Evolutionary conservation across 768 basidiomycete genomes (phyloP).

Genomic region (Rhizopogon vinicolor): DNA sequence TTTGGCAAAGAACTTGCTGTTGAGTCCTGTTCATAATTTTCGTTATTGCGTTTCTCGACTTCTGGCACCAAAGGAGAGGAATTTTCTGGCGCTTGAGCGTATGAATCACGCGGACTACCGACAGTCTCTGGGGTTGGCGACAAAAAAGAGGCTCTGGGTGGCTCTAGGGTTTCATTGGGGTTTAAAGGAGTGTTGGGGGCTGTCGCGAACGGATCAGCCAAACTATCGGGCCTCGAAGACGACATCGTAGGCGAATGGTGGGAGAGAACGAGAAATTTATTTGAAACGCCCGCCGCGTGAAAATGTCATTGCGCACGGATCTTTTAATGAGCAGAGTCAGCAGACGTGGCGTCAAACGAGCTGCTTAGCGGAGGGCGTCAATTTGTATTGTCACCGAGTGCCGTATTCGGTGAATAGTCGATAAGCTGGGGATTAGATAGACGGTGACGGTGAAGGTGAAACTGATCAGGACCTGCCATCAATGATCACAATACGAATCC

Average conservation of each 20-base stretch:
- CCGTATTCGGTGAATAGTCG: too few relatives aligned
- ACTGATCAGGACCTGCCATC: too few relatives aligned
- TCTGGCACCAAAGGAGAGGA: slow-evolving; percentile 19
- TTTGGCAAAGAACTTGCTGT: neutral
- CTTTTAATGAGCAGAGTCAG: too few relatives aligned
- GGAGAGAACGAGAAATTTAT: neutral
- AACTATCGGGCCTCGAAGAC: slow-evolving; percentile 16
- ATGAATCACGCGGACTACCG: slow-evolving; percentile 18
- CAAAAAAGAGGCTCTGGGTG: slow-evolving; percentile 23
- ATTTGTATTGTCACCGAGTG: too few relatives aligned
- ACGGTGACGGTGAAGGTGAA: too few relatives aligned
- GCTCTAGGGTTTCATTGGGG: slow-evolving; percentile 4
- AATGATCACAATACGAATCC: too few relatives aligned
- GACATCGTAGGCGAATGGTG: neutral
- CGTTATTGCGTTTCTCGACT: slow-evolving; percentile 12
- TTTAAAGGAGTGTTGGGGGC: slow-evolving; percentile 8
- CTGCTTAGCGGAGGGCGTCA: too few relatives aligned
- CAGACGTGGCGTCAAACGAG: too few relatives aligned
- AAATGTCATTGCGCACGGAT: too few relatives aligned
- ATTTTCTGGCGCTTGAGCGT: slow-evolving; percentile 16
- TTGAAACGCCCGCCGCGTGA: neutral
- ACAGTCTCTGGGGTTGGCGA: slow-evolving; percentile 14
- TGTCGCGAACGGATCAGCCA: slow-evolving; percentile 9
- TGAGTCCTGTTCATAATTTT: slow-evolving; percentile 1
- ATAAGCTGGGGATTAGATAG: too few relatives aligned